phyloP scores from a whole-genome alignment of 2,329 filamentous ascomycete genomes.

The Trichoderma sp. region DNA sequence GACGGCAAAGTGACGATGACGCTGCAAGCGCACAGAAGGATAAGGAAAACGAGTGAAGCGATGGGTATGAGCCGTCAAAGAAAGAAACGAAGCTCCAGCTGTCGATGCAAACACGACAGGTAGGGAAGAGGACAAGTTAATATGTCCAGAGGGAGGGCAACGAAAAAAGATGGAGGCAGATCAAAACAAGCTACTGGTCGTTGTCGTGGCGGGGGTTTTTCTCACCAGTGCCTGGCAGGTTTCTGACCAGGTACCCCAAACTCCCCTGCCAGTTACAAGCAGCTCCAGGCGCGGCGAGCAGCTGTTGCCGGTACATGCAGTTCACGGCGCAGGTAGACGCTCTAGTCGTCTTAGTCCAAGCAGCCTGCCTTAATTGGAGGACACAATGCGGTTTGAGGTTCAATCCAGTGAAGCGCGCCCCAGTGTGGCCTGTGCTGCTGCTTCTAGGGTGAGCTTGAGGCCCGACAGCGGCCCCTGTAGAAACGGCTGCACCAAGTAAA shows the following conservation, averaged over 20 bases:
- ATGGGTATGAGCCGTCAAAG: neutral
- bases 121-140: slow-evolving; percentile 21
- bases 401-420: slow-evolving; percentile 22
- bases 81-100: slow-evolving; percentile 18
- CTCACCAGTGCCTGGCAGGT: neutral
- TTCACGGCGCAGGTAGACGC: neutral
- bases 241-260: neutral
- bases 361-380: slow-evolving; percentile 20
- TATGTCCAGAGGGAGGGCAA: slow-evolving; percentile 10
- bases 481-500: slow-evolving; percentile 25
- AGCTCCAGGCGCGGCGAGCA: neutral
- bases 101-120: slow-evolving; percentile 13
- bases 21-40: slow-evolving; percentile 5
- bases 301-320: neutral
- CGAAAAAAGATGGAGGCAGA: slow-evolving; percentile 2
- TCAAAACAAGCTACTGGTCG: slow-evolving; percentile 26
- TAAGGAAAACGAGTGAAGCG: slow-evolving; percentile 20
- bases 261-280: neutral
- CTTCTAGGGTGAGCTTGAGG: neutral
- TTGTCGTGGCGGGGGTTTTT: slow-evolving; percentile 1
- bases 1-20: neutral
- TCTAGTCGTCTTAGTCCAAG: neutral
- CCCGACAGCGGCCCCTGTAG: slow-evolving; percentile 18
- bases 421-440: slow-evolving; percentile 17
- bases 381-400: neutral